These are phyloP conservation scores for Paraglomus occultum DNA, from an alignment of 192 early-diverging fungal species.

Conservation along the genomic window DNA sequence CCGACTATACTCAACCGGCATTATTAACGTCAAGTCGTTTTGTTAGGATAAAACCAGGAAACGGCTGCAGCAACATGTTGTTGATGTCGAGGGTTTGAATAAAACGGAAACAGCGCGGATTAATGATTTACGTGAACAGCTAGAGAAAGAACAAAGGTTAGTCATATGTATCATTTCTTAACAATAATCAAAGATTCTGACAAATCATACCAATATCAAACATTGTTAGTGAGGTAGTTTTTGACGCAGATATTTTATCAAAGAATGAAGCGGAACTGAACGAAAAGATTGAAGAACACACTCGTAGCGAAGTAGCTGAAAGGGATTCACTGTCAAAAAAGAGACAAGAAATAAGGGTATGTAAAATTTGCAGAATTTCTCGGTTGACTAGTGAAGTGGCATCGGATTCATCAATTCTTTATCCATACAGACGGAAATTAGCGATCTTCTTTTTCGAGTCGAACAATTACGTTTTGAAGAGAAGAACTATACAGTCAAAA, in stretches of 20 bases:
- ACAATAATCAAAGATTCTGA: neutral
- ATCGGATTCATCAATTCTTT: neutral
- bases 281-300: conserved; percentile 16
- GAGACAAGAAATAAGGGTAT: conserved; percentile 1
- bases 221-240: conserved; percentile 9
- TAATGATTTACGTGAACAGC: conserved; percentile 7
- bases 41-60: neutral
- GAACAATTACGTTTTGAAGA: conserved; percentile 10
- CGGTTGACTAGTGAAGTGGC: neutral
- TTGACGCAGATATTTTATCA: conserved; percentile 1
- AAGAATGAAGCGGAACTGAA: conserved; percentile 7
- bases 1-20: neutral
- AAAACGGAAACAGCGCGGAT: neutral
- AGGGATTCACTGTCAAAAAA: conserved; percentile 15
- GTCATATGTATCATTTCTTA: neutral
- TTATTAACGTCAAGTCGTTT: neutral
- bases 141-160: conserved; percentile 23
- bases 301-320: conserved; percentile 7
- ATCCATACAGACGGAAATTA: conserved; percentile 1
- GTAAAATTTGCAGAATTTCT: neutral
- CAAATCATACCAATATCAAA: neutral
- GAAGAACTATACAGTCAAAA: neutral
- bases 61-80: neutral
- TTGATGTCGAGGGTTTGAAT: conserved; percentile 14
- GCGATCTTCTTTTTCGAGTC: neutral